A percentile compares a stretch with the other conserved stretches of the same genome.
Evolutionary conservation across 2,329 filamentous ascomycete species (phyloP).

Genomic region (Claviceps digitariae): DNA sequence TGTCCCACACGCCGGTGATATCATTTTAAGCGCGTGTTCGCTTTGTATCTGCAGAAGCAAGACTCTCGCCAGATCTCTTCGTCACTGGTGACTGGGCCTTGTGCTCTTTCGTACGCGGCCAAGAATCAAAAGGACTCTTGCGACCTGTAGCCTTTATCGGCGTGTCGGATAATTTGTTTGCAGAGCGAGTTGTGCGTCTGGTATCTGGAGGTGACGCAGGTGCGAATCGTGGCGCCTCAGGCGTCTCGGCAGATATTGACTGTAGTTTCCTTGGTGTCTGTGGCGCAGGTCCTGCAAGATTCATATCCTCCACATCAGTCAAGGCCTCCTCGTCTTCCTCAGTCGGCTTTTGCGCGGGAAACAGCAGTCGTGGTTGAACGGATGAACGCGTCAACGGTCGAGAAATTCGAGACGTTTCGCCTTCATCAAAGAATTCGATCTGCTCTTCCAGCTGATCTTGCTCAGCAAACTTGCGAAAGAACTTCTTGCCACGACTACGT

Average conservation of each 20-base stretch:
- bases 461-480: constrained; percentile 55
- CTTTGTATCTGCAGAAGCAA: constrained; percentile 19
- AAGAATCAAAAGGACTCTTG: constrained; percentile 52
- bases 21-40: constrained; percentile 19
- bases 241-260: constrained; percentile 26
- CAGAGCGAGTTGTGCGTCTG: constrained; percentile 42
- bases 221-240: constrained; percentile 40
- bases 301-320: constrained; percentile 42
- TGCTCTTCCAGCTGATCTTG: constrained; percentile 19
- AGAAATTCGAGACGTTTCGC: constrained; percentile 21
- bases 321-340: constrained; percentile 43
- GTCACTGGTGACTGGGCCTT: constrained; percentile 29
- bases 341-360: constrained; percentile 38
- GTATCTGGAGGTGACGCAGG: constrained; percentile 51
- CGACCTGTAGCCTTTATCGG: constrained; percentile 26
- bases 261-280: constrained; percentile 26
- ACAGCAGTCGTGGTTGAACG: constrained; percentile 60
- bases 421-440: constrained; percentile 20
- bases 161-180: constrained; percentile 34
- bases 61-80: constrained; percentile 27
- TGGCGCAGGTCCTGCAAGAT: constrained; percentile 15
- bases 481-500: constrained; percentile 60
- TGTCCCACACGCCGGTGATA: background rate
- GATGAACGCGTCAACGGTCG: constrained; percentile 50
- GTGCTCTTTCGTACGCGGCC: constrained; percentile 50